These are phyloP conservation scores for Amanita thiersii DNA, from an alignment of 768 basidiomycete species.

Conservation along the genomic window DNA sequence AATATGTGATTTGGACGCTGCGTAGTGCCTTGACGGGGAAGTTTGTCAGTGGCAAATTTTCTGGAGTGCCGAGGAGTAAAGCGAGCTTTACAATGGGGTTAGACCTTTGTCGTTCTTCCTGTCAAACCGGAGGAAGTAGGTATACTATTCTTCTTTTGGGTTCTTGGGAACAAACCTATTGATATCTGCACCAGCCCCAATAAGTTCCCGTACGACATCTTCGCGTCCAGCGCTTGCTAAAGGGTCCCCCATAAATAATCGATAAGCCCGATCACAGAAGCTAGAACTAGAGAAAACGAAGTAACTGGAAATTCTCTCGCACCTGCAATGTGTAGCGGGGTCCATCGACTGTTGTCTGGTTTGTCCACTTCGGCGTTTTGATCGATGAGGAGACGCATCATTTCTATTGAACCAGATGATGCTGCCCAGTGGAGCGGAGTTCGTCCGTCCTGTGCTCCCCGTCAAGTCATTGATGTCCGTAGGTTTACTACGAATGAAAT, in stretches of 20 bases:
- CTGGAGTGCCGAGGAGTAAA: conserved; percentile 12
- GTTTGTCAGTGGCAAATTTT: conserved; percentile 12
- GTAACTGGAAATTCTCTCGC: conserved; percentile 6
- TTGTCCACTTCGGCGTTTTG: conserved; percentile 63
- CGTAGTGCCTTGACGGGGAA: conserved; percentile 64
- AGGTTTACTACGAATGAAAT: conserved; percentile 11
- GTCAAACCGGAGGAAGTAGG: conserved; percentile 16
- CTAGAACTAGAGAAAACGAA: conserved; percentile 6
- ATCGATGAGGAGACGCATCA: conserved; percentile 60
- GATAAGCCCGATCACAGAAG: too few relatives aligned
- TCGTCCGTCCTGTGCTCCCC: conserved; percentile 52
- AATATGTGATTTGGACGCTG: conserved; percentile 84
- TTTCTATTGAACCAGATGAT: conserved; percentile 62
- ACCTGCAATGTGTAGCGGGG: conserved; percentile 77
- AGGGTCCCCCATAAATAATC: conserved; percentile 13
- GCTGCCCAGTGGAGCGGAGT: conserved; percentile 87
- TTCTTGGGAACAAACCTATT: too few relatives aligned
- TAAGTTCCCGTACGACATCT: conserved; percentile 63
- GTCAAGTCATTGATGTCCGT: conserved; percentile 5
- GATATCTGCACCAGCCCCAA: conserved; percentile 79
- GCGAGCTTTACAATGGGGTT: conserved; percentile 78
- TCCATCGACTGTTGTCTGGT: conserved; percentile 65
- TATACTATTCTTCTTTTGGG: too few relatives aligned
- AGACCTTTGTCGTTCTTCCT: conserved; percentile 76
- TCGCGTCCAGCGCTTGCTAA: conserved; percentile 79